phyloP scores from a whole-genome alignment of 345 rosid genomes.

The Brassica rapa region DNA sequence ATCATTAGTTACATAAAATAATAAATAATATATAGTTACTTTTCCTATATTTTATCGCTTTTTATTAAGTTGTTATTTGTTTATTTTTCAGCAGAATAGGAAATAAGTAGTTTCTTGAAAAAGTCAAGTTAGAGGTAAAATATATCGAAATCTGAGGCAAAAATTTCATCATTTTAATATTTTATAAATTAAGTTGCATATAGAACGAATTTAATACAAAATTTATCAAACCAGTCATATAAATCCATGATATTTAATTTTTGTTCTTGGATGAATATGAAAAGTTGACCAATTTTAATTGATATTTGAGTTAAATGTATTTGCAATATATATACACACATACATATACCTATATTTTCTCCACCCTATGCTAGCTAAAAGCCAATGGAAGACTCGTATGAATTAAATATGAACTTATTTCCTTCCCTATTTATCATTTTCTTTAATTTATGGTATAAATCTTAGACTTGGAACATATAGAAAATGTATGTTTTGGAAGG shows the following conservation, averaged over 20 bases:
- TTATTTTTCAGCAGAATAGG: neutral
- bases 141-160: neutral
- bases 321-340: neutral
- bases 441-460: neutral
- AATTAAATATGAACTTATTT: conserved; percentile 4
- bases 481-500: neutral
- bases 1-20: neutral
- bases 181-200: neutral
- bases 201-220: too few relatives aligned
- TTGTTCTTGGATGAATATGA: neutral
- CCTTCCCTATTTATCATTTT: neutral
- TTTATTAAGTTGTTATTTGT: neutral
- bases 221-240: neutral
- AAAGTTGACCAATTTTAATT: neutral
- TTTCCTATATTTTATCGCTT: neutral
- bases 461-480: neutral
- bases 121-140: too few relatives aligned
- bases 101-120: neutral
- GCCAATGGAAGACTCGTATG: conserved; percentile 20
- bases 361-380: conserved; percentile 31
- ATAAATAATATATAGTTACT: neutral
- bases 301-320: neutral
- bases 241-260: neutral
- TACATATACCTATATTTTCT: neutral
- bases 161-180: neutral